A percentile compares a stretch with the other conserved stretches of the same genome.
phyloP scores from a whole-genome alignment of 768 basidiomycete genomes.

The Pleurotus sapidus region DNA sequence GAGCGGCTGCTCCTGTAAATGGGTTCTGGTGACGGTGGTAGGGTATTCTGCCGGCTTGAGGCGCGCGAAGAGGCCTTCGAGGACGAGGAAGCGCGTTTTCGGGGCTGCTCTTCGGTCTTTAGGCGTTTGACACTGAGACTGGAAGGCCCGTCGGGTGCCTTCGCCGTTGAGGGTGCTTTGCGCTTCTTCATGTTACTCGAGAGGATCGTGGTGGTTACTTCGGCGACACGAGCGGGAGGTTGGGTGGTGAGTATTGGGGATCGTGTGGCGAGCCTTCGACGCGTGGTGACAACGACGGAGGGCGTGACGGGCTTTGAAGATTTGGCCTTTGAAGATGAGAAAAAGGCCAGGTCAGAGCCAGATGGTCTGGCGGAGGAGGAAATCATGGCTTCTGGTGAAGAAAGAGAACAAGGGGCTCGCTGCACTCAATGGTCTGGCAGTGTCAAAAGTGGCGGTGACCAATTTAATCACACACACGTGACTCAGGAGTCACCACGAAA shows the following conservation, averaged over 20 bases:
- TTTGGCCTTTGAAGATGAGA: conserved; percentile 24
- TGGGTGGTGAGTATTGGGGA: conserved; percentile 14
- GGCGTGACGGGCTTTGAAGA: conserved; percentile 26
- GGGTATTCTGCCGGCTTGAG: conserved; percentile 36
- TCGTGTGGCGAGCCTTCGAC: conserved; percentile 19
- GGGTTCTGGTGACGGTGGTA: conserved; percentile 48
- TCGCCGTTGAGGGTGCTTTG: conserved; percentile 22
- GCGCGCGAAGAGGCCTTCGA: conserved; percentile 39
- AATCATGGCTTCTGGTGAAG: conserved; percentile 15
- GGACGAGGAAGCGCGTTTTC: conserved; percentile 31
- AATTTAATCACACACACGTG: neutral
- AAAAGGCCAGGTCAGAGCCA: conserved; percentile 27
- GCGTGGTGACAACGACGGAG: conserved; percentile 29
- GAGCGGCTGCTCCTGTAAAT: conserved; percentile 60
- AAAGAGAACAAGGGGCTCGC: neutral
- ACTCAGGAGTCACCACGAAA: no score
- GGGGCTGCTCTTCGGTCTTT: conserved; percentile 30
- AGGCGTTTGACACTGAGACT: conserved; percentile 31
- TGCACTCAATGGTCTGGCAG: no score
- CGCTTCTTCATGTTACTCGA: conserved; percentile 28
- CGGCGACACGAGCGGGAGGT: conserved; percentile 18
- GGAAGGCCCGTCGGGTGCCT: conserved; percentile 10
- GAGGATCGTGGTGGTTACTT: conserved; percentile 27
- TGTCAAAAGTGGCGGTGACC: neutral
- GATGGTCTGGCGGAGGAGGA: conserved; percentile 17